phyloP scores from a whole-genome alignment of 345 rosid species.

The Geranium brycei region DNA sequence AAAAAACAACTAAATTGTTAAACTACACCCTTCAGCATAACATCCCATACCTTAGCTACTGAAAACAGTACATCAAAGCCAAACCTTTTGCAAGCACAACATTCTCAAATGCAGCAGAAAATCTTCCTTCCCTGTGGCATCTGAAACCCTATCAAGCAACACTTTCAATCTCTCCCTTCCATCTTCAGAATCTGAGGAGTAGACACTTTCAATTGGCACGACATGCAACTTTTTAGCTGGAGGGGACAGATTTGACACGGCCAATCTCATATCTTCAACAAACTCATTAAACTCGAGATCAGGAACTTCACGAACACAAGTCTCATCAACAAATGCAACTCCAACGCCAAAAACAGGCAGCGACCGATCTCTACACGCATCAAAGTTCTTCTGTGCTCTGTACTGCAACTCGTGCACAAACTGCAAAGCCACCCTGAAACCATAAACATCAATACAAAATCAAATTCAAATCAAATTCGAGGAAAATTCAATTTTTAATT shows the following conservation, averaged over 20 bases:
- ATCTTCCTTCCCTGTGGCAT: constrained; percentile 77
- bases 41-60: neutral
- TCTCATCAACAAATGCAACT: constrained; percentile 73
- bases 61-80: constrained; percentile 4
- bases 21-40: neutral
- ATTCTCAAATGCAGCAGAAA: constrained; percentile 50
- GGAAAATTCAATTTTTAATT: neutral
- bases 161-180: constrained; percentile 37
- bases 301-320: constrained; percentile 21
- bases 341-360: constrained; percentile 79
- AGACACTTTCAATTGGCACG: constrained; percentile 45
- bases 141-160: constrained; percentile 42
- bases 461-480: neutral
- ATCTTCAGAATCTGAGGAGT: constrained; percentile 28
- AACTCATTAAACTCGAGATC: constrained; percentile 19
- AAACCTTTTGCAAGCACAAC: constrained; percentile 72
- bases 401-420: constrained; percentile 78
- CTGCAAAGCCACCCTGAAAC: constrained; percentile 59
- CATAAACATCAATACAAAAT: neutral
- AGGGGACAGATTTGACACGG: constrained; percentile 36
- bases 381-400: constrained; percentile 69
- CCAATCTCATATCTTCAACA: constrained; percentile 32
- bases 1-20: constrained; percentile 1
- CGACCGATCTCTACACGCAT: constrained; percentile 70
- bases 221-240: constrained; percentile 55